Evolutionary conservation across 2,329 filamentous ascomycete genomes (phyloP).

Genomic region (Bipolaris victoriae): DNA sequence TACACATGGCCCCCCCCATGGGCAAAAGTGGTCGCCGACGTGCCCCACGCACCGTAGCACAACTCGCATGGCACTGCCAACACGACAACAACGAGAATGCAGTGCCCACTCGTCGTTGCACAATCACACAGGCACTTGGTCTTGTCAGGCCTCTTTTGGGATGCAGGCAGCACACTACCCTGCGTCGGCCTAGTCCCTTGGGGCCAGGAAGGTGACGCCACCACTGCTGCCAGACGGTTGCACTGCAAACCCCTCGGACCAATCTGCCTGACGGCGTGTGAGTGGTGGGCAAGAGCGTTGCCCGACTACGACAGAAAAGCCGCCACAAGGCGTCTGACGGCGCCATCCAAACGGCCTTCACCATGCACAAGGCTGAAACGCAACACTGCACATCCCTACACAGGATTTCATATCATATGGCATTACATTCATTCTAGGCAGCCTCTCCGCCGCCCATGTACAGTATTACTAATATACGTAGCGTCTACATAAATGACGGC

Average conservation of each 20-base stretch:
- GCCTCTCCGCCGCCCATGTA: neutral
- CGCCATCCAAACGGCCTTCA: neutral
- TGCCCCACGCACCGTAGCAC: constrained; percentile 22
- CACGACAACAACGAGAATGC: constrained; percentile 29
- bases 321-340: constrained; percentile 16
- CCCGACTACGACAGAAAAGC: constrained; percentile 32
- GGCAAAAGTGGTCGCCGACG: constrained; percentile 22
- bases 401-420: neutral
- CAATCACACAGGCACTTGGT: constrained; percentile 8
- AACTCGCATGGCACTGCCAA: constrained; percentile 33
- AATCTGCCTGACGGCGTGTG: constrained; percentile 26
- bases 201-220: constrained; percentile 13
- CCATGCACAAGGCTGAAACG: no score
- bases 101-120: constrained; percentile 17
- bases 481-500: constrained; percentile 1
- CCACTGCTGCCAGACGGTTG: constrained; percentile 21
- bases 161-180: constrained; percentile 21
- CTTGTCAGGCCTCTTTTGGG: constrained; percentile 27
- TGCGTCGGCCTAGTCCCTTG: constrained; percentile 17
- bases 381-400: no score
- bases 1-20: constrained; percentile 5
- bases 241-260: constrained; percentile 28
- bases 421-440: neutral
- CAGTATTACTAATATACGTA: constrained; percentile 20
- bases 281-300: constrained; percentile 21